Conservation (phyloP, 2,329 filamentous ascomycete species). For the Fusarium tricinctum region DNA sequence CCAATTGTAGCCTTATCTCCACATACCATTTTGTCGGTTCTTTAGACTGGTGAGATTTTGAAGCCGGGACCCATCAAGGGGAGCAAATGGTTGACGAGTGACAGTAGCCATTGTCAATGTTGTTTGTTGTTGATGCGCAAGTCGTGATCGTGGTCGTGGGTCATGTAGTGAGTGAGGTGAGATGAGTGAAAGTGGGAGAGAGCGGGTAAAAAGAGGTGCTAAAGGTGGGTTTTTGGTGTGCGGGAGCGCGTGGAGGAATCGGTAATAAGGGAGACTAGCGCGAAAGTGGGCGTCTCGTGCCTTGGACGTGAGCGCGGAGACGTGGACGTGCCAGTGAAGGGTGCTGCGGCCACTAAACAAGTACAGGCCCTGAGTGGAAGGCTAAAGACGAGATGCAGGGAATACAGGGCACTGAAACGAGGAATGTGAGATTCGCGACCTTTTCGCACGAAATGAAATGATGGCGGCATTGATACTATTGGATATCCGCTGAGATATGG, state of each 20-base stretch:
- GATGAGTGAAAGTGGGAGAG: conserved; percentile 31
- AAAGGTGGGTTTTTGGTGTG: conserved; percentile 42
- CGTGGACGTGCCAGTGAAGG: conserved; percentile 15
- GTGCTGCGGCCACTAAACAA: conserved; percentile 5
- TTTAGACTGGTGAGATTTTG: conserved; percentile 81
- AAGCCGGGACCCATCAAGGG: conserved; percentile 76
- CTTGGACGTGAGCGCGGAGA: conserved; percentile 30
- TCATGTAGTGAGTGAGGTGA: conserved; percentile 26
- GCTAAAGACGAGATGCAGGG: conserved; percentile 2
- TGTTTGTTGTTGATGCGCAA: conserved; percentile 30
- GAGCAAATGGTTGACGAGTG: conserved; percentile 80
- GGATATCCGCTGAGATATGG: too few species aligned
- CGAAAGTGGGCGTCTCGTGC: conserved; percentile 36
- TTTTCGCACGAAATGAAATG: conserved; percentile 5
- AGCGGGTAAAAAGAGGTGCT: conserved; percentile 42
- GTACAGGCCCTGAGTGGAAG: not conserved
- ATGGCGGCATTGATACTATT: not conserved
- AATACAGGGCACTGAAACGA: conserved; percentile 16
- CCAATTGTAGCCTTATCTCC: conserved; percentile 14
- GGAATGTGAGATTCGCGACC: conserved; percentile 22
- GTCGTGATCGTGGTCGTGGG: conserved; percentile 14
- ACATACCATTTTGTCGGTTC: conserved; percentile 81
- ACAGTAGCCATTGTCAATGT: conserved; percentile 65
- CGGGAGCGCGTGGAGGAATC: conserved; percentile 42
- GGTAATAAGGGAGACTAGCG: conserved; percentile 41